Evolutionary conservation across 257 asterid species (phyloP), one percentile per base, ranked within the genome.

Genomic region (Marsdenia floribunda): DNA sequence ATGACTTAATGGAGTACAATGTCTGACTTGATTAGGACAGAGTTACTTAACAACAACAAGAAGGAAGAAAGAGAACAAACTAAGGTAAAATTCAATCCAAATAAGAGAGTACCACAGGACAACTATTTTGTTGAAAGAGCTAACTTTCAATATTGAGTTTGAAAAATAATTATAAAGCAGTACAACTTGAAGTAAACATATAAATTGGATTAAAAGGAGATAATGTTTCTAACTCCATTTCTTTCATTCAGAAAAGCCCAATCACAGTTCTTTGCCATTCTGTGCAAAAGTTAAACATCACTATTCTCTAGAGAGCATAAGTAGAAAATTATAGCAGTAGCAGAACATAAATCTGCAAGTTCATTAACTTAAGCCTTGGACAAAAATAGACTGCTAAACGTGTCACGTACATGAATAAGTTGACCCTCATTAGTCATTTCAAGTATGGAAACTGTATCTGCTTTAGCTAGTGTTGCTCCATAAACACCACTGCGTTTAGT

Each of bases 401-500:
- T 40, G 57, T 59, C 74, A 63, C 65, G 47, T 78, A 94, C 98
- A 93, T 94, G 99, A 80, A 86, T 66, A 75, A 94, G 91, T 78
- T 87, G 92, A 54, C 97, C 96, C 3, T 90, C 86, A 73, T 83
- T 81, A 7, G 82, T 75, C 75, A 87, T 84, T 86, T 90, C 93
- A 82, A 90, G 93, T 76, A 76, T 55, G 49, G 93, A 82, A 64
- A 83, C 63, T 52, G 97, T 94, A 76, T 86, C 89, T 24, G 97
- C 97, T 89, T 88, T 87, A 33, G 90, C 85, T 73, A 92, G 82
- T 50, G 99, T 92, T 74, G 96, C 88, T 72, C 97, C 99, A 76
- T 92, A 94, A 67, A 94, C 97, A 79, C 99, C 97, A 77, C 90
- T 94, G 63, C 97, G 93, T 77, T 89, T 94, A 52, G 97, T 94